Evolutionary conservation across 2,329 filamentous ascomycete genomes (phyloP).

Genomic region (Biscogniauxia sp.): DNA sequence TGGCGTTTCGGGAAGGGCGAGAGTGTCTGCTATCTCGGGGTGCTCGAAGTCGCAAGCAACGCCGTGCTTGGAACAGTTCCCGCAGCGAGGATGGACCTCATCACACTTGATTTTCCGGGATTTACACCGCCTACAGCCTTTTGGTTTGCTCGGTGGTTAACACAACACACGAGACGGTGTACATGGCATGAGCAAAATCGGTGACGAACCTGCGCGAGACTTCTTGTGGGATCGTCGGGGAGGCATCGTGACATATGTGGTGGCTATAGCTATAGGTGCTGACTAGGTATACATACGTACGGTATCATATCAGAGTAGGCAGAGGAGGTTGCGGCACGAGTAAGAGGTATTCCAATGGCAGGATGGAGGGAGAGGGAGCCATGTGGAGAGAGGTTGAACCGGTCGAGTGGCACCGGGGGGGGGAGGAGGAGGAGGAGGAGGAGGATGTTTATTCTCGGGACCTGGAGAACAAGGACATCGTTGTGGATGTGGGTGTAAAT

Average conservation of each 20-base stretch:
- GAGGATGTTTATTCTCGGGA: neutral
- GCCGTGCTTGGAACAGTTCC: constrained; percentile 66
- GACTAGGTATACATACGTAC: no score
- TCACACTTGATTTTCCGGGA: constrained; percentile 71
- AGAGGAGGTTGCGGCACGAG: neutral
- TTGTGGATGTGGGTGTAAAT: no score
- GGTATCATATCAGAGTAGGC: no score
- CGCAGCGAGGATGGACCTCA: constrained; percentile 62
- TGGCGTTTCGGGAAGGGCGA: constrained; percentile 39
- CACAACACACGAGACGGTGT: neutral
- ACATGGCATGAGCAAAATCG: no score
- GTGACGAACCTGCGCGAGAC: constrained; percentile 51
- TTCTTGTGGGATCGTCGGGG: constrained; percentile 68
- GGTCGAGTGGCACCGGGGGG: neutral
- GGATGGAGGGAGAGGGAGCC: neutral
- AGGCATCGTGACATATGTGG: constrained; percentile 47
- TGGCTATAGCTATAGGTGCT: neutral
- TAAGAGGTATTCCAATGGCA: neutral
- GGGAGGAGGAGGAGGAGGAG: no score
- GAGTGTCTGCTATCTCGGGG: constrained; percentile 45
- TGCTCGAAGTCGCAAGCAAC: constrained; percentile 64
- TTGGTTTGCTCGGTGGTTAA: no score
- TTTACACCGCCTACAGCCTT: constrained; percentile 62
- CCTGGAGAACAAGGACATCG: neutral
- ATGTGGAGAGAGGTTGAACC: neutral